Base-by-base conservation (phyloP, 1,284 basidiomycete genomes). In the Trichosporon faecale region DNA sequence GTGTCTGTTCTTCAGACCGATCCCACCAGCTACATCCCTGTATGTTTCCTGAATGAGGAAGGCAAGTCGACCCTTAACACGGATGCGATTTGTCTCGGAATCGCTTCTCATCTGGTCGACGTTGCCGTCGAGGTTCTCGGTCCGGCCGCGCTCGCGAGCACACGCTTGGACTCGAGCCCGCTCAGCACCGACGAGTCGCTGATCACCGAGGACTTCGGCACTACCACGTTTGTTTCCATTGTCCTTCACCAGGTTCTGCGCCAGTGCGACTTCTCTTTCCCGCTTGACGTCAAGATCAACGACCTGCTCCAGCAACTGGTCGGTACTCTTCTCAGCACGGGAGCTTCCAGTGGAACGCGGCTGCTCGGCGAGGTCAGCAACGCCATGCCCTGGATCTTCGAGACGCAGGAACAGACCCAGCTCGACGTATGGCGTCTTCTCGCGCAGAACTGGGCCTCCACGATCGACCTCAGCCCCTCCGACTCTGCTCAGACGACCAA, bases 281-380 rank as follows among this genome's bases (percentile, higher is more conserved):
- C 74, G 0, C 27, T 78, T 11, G 46, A 69, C 8, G 16, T 33
- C 12, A 33, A 70, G 21, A 68, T 72, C 9, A 64, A 65, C 27
- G 27, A 31, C 3, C 60, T 68, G 2, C 75, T 79, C 66, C 67
- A 63, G 35, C 9, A 66, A 21, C 64, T 82, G 4, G 52, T 76
- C 2, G 52, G 37, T 7, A 67, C 52, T 0, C 64, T 79, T 2
- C 68, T 80, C 23, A 65, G 78, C 52, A 61, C 70, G 0, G 79
- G 75, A 1, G 73, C 70, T 3, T 64, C 69, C 0, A 75, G 71
- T 0, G 71, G 73, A 12, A 77, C 76, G 2, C 76, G 75, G 46
- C 64, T 81, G 6, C 73, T 82, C 7, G 81, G 79, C 2, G 78
- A 79, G 52, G 72, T 82, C 40, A 79, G 80, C 31, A 81, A 81